phyloP scores from a whole-genome alignment of 2,329 filamentous ascomycete species.

The Alternaria postmessia region DNA sequence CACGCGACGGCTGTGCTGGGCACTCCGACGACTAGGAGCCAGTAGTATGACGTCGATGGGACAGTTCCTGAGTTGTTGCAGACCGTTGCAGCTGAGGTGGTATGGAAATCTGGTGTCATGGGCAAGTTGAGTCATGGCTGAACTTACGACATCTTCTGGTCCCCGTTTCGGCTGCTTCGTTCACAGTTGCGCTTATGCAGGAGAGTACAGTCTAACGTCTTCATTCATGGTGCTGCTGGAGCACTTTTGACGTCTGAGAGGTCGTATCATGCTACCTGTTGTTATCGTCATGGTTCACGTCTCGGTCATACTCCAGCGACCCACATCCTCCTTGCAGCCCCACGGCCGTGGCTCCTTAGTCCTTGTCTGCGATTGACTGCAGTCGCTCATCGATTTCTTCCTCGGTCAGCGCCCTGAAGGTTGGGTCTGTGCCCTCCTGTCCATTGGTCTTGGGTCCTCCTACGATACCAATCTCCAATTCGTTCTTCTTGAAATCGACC shows the following conservation, averaged over 20 bases:
- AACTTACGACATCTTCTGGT: conserved; percentile 22
- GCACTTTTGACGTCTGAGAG: conserved; percentile 42
- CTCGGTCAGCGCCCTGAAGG: conserved; percentile 89
- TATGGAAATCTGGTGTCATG: conserved; percentile 41
- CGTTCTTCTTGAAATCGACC: conserved; percentile 99
- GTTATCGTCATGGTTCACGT: conserved; percentile 35
- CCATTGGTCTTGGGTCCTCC: conserved; percentile 85
- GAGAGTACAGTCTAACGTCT: conserved; percentile 42
- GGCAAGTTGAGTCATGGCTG: conserved; percentile 46
- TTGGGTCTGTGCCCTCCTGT: conserved; percentile 78
- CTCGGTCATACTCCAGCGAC: conserved; percentile 34
- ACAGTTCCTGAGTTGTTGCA: conserved; percentile 31
- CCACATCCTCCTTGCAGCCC: conserved; percentile 31
- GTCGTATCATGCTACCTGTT: conserved; percentile 36
- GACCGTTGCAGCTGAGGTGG: conserved; percentile 44
- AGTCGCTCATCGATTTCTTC: conserved; percentile 98
- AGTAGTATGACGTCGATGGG: conserved; percentile 42
- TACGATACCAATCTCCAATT: conserved; percentile 97
- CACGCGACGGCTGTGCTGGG: conserved; percentile 49
- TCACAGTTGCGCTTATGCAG: conserved; percentile 47
- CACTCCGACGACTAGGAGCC: conserved; percentile 34
- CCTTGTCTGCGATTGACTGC: conserved; percentile 98
- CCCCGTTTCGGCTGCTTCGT: conserved; percentile 30
- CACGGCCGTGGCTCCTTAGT: conserved; percentile 64
- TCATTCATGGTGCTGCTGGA: conserved; percentile 39